Base-by-base conservation (phyloP, 1,284 basidiomycete species). In the Trichosporon asahii region DNA sequence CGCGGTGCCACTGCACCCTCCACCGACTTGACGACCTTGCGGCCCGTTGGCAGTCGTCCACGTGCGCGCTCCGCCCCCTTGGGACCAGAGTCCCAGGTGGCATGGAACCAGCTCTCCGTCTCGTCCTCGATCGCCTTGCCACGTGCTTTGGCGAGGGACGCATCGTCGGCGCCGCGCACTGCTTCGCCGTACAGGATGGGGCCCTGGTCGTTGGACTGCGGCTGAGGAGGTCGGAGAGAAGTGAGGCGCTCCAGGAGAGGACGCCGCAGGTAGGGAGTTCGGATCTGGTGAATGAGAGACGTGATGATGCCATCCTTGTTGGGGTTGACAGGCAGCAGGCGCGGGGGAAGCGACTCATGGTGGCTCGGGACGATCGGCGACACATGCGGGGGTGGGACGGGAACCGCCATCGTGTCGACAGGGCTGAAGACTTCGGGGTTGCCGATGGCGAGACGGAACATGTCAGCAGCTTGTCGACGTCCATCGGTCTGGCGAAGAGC, bases 31-130 rank as follows among this genome's bases (percentile, higher is more conserved):
- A 78, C 71, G 27, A 82, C 80, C 68, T 79, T 80, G 61, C 74
- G 75, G 14, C 81, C 81, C 6, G 68, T 66, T 1, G 80, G 81
- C 23, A 82, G 71, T 25, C 66, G 69, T 4, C 73, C 76, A 21
- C 72, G 70, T 9, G 70, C 60, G 33, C 77, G 77, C 1, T 79
- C 77, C 2, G 61, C 37, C 9, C 81, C 79, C 37, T 71, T 71
- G 2, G 78, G 77, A 12, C 79, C 78, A 14, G 72, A 69, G 67
- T 80, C 78, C 80, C 80, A 81, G 11, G 81, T 82, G 4, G 77
- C 74, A 18, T 74, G 70, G 23, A 79, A 72, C 15, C 66, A 74
- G 27, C 71, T 69, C 60, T 72, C 73, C 3, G 66, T 37, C 40
- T 77, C 70, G 18, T 71, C 69, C 46, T 76, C 75, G 3, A 61